phyloP scores from a whole-genome alignment of 306 rosid species.

The Carpinus fangiana region DNA sequence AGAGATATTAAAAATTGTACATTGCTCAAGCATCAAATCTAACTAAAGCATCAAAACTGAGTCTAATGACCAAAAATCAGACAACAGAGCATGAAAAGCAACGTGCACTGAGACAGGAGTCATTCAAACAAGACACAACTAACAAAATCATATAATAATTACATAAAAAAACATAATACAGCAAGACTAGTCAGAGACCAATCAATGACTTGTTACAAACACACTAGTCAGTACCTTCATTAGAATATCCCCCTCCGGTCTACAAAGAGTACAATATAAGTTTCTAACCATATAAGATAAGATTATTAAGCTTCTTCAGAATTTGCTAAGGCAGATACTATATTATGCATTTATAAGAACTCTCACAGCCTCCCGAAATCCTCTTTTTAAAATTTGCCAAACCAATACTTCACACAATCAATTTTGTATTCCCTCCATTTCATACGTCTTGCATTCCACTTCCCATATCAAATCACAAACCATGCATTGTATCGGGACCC shows the following conservation, averaged over 20 bases:
- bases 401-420: neutral
- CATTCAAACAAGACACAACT: neutral
- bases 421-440: neutral
- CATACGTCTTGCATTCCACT: neutral
- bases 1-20: neutral
- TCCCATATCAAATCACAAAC: neutral
- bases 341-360: neutral
- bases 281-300: neutral
- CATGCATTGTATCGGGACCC: neutral
- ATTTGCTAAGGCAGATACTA: neutral
- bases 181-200: neutral
- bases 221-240: neutral
- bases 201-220: neutral
- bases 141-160: neutral
- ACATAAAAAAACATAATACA: neutral
- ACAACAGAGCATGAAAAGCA: neutral
- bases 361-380: neutral
- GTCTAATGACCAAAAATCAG: neutral
- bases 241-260: neutral
- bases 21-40: neutral
- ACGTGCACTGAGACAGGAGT: neutral
- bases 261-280: neutral
- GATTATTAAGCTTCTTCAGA: neutral
- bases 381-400: neutral
- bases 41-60: neutral